A percentile compares a stretch with the other conserved stretches of the same genome.
Evolutionary conservation across 371 early-diverging fungal genomes (phyloP).

Genomic region (Cladochytrium tenue): DNA sequence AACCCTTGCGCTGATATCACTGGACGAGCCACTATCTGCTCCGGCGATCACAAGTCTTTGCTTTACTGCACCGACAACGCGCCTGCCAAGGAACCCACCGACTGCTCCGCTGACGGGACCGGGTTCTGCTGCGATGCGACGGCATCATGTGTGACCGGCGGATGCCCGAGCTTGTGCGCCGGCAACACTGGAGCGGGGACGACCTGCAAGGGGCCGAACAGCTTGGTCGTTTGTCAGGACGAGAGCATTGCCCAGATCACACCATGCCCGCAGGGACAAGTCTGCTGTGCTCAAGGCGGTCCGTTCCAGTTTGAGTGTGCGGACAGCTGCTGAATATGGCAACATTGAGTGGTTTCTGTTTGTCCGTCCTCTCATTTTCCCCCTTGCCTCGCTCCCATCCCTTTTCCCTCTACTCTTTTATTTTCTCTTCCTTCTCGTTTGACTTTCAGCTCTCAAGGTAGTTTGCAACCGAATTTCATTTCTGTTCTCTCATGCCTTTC

Average conservation of each 20-base stretch:
- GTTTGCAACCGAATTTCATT: too few relatives aligned
- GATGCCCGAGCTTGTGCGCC: constrained; percentile 1
- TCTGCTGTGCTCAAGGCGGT: too few relatives aligned
- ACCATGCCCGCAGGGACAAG: neutral
- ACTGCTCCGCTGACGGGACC: neutral
- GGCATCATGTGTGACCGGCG: neutral
- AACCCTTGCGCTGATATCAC: neutral
- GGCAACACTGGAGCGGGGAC: neutral
- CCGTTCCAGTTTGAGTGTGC: too few relatives aligned
- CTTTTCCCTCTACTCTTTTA: too few relatives aligned
- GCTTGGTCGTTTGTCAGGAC: neutral
- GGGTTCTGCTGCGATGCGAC: constrained; percentile 1
- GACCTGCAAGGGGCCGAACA: neutral
- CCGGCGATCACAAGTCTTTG: neutral
- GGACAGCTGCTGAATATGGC: too few relatives aligned
- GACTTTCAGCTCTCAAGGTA: too few relatives aligned
- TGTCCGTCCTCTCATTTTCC: too few relatives aligned
- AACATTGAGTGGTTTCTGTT: too few relatives aligned
- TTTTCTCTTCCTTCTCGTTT: too few relatives aligned
- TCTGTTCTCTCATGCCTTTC: too few relatives aligned
- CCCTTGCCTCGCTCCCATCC: too few relatives aligned
- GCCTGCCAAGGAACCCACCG: neutral
- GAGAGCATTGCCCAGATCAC: neutral
- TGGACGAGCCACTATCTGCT: neutral
- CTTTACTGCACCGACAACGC: neutral